Percentiles rank a stretch among this genome's conserved stretches.
Evolutionary conservation across 768 basidiomycete species (phyloP).

Genomic region (Mycena maculata): DNA sequence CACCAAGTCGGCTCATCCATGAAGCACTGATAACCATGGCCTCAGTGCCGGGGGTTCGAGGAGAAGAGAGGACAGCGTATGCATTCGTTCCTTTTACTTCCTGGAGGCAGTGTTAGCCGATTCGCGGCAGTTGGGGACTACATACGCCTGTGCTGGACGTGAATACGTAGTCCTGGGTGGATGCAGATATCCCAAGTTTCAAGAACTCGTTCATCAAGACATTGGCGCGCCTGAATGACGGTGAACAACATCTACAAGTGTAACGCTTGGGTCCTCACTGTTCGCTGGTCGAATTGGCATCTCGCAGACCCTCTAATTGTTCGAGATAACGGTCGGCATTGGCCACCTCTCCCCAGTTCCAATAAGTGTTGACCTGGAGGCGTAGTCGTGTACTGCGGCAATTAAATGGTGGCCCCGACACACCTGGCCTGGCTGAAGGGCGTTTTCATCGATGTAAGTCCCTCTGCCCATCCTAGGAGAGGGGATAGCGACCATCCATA

Average conservation of each 20-base stretch:
- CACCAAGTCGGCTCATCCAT: slow-evolving; percentile 79
- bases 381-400: neutral
- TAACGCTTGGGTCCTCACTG: slow-evolving; percentile 65
- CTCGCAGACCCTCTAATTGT: slow-evolving; percentile 71
- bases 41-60: slow-evolving; percentile 93
- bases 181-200: slow-evolving; percentile 78
- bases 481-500: slow-evolving; percentile 90
- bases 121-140: slow-evolving; percentile 12
- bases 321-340: slow-evolving; percentile 84
- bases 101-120: slow-evolving; percentile 48
- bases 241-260: slow-evolving; percentile 17
- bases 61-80: slow-evolving; percentile 85
- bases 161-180: slow-evolving; percentile 77
- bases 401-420: slow-evolving; percentile 15
- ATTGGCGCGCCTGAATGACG: slow-evolving; percentile 66
- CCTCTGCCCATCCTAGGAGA: slow-evolving; percentile 68
- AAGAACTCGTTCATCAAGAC: slow-evolving; percentile 73
- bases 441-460: slow-evolving; percentile 96
- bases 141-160: slow-evolving; percentile 63
- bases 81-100: slow-evolving; percentile 76
- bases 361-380: slow-evolving; percentile 87
- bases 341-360: slow-evolving; percentile 92
- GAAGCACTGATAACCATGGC: slow-evolving; percentile 93
- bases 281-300: slow-evolving; percentile 71
- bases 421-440: slow-evolving; percentile 93